These are phyloP conservation scores for Arthroderma sp. DNA, from an alignment of 2,329 filamentous ascomycete genomes.

Conservation along the genomic window DNA sequence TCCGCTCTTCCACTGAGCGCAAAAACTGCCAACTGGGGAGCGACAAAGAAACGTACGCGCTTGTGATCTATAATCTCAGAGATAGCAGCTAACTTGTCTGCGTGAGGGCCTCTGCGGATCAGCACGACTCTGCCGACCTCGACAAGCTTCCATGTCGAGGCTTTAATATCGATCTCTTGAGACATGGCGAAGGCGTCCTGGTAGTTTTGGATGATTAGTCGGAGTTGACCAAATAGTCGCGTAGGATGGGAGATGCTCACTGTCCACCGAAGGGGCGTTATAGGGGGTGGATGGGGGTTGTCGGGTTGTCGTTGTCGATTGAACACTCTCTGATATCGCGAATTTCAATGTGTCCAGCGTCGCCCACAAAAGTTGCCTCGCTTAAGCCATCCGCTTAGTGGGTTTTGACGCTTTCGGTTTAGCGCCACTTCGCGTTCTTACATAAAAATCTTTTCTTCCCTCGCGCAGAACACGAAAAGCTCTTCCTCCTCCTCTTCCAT, in stretches of 20 bases:
- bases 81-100: slow-evolving; percentile 80
- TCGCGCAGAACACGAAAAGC: slow-evolving; percentile 7
- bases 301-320: slow-evolving; percentile 16
- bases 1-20: neutral
- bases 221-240: neutral
- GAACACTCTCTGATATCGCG: slow-evolving; percentile 12
- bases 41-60: slow-evolving; percentile 63
- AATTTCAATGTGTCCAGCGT: slow-evolving; percentile 14
- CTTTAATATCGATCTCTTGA: slow-evolving; percentile 62
- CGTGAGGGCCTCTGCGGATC: slow-evolving; percentile 69
- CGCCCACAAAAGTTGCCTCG: slow-evolving; percentile 15
- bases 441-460: slow-evolving; percentile 3
- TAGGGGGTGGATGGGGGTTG: slow-evolving; percentile 10
- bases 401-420: slow-evolving; percentile 14
- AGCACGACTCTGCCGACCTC: slow-evolving; percentile 97
- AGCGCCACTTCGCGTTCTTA: slow-evolving; percentile 9
- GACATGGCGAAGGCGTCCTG: slow-evolving; percentile 62
- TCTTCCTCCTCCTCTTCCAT: slow-evolving; percentile 15
- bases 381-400: slow-evolving; percentile 4
- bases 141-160: slow-evolving; percentile 85
- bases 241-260: slow-evolving; percentile 11
- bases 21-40: neutral
- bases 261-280: slow-evolving; percentile 16
- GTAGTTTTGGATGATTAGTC: slow-evolving; percentile 11
- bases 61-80: slow-evolving; percentile 99